Percentiles rank a stretch among this genome's conserved stretches.
Evolutionary conservation across 768 basidiomycete genomes (phyloP).

Genomic region (Leccinum longicurvipes): DNA sequence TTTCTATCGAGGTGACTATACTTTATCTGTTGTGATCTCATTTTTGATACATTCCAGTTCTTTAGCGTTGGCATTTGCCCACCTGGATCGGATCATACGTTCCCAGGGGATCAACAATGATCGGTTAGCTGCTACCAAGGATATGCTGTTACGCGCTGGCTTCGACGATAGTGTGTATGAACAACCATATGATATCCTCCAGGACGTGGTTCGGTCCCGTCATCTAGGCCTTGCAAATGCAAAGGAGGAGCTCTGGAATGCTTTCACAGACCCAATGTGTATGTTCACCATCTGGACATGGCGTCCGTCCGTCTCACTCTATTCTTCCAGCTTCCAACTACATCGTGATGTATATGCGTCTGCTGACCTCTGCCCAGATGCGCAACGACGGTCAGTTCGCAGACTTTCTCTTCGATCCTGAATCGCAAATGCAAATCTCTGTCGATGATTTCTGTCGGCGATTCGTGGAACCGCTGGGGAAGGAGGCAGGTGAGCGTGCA

Average conservation of each 20-base stretch:
- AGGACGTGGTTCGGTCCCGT: constrained; percentile 42
- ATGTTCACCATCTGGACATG: constrained; percentile 8
- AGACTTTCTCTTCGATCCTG: constrained; percentile 76
- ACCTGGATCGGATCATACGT: constrained; percentile 66
- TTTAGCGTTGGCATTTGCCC: constrained; percentile 78
- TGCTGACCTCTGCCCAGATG: constrained; percentile 82
- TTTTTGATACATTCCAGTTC: constrained; percentile 18
- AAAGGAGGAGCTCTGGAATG: constrained; percentile 34
- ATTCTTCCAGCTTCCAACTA: constrained; percentile 55
- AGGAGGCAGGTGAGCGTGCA: constrained; percentile 62
- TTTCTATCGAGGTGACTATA: constrained; percentile 77
- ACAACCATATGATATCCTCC: constrained; percentile 70
- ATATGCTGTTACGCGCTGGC: constrained; percentile 50
- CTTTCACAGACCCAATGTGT: constrained; percentile 56
- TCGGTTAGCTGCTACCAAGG: constrained; percentile 49
- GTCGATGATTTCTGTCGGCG: constrained; percentile 68
- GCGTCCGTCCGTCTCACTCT: neutral
- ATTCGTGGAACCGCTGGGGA: constrained; percentile 74
- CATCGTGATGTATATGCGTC: constrained; percentile 75
- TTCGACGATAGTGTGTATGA: constrained; percentile 70
- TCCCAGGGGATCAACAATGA: constrained; percentile 43
- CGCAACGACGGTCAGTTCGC: constrained; percentile 54
- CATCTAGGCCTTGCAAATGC: constrained; percentile 35
- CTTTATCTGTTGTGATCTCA: neutral
- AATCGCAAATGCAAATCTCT: constrained; percentile 55